Evolutionary conservation across 129 eudicot genomes (phyloP).

Genomic region (Escallonia rubra): DNA sequence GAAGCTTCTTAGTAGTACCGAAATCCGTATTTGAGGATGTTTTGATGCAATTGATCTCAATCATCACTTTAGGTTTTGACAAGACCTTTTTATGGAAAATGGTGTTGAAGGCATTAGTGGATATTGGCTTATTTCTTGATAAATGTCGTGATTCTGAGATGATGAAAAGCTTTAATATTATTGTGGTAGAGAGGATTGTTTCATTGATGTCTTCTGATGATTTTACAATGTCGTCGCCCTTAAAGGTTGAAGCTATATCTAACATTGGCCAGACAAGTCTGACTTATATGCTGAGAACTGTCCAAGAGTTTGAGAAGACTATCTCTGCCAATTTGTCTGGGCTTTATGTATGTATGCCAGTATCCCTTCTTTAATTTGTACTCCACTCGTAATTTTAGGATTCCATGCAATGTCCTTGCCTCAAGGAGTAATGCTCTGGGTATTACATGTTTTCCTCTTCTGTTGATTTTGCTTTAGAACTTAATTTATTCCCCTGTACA

Average conservation of each 20-base stretch:
- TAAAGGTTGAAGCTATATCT: constrained; percentile 60
- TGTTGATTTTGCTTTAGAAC: neutral
- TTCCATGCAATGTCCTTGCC: constrained; percentile 2
- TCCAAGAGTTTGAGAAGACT: constrained; percentile 45
- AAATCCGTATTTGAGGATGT: constrained; percentile 51
- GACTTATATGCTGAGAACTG: constrained; percentile 44
- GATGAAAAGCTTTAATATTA: constrained; percentile 41
- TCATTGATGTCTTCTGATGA: constrained; percentile 49
- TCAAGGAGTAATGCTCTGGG: neutral
- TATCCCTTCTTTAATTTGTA: neutral
- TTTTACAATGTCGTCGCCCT: constrained; percentile 52
- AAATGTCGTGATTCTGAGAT: constrained; percentile 49
- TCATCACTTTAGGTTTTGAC: constrained; percentile 32
- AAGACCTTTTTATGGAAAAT: constrained; percentile 47
- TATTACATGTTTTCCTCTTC: neutral
- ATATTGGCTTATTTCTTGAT: constrained; percentile 50
- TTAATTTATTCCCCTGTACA: neutral
- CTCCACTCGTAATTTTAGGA: neutral
- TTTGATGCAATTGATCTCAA: constrained; percentile 46
- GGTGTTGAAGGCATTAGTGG: constrained; percentile 50
- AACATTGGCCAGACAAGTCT: constrained; percentile 50
- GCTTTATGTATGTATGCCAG: constrained; percentile 44
- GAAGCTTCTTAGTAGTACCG: constrained; percentile 46
- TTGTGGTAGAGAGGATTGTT: constrained; percentile 55
- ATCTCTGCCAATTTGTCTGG: constrained; percentile 48